A percentile compares a stretch with the other conserved stretches of the same genome.
These are phyloP conservation scores for Colletotrichum sp. DNA, from an alignment of 2,329 filamentous ascomycete genomes.

Conservation along the genomic window DNA sequence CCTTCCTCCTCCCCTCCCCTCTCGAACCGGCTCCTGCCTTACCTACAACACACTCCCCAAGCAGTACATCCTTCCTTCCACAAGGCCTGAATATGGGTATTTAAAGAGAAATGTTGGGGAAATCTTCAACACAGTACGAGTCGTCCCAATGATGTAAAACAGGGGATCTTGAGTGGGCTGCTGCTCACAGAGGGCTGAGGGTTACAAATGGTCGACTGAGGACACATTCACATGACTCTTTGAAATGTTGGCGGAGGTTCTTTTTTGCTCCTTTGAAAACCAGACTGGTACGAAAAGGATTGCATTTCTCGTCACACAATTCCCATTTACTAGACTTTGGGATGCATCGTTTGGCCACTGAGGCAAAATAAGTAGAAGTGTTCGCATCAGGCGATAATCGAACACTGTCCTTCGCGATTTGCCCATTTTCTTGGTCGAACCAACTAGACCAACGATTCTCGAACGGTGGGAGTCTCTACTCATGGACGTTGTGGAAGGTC, in stretches of 20 bases:
- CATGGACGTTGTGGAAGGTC: neutral
- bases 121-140: neutral
- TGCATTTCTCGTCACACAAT: rapidly evolving
- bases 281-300: neutral
- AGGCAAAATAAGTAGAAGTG: neutral
- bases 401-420: neutral
- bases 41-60: neutral
- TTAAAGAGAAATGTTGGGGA: neutral
- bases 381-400: neutral
- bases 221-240: neutral
- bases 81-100: neutral
- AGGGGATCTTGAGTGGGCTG: neutral
- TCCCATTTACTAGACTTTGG: rapidly evolving
- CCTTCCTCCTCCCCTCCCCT: neutral
- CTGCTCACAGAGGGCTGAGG: neutral
- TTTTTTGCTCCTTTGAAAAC: neutral
- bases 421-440: neutral
- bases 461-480: neutral
- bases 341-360: neutral
- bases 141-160: neutral
- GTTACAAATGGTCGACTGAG: neutral
- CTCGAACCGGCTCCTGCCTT: neutral
- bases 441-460: neutral
- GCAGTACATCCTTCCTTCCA: neutral
- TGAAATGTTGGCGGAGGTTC: neutral